Conservation (phyloP, 352 stramenopile genomes). For the Phytophthora pistaciae region DNA sequence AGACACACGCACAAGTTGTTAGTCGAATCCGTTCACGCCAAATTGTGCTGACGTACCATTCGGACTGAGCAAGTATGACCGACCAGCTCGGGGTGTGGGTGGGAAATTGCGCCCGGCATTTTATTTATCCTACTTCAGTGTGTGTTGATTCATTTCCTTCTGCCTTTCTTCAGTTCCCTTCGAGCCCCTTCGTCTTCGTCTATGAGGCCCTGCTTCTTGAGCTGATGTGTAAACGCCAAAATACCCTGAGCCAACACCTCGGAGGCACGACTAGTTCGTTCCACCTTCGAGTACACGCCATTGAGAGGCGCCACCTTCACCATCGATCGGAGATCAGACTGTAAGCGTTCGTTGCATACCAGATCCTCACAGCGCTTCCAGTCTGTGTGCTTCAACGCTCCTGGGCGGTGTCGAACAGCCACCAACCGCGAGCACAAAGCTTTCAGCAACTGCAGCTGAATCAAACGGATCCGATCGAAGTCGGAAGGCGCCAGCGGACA, state of each 20-base stretch:
- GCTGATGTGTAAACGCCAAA: conserved; percentile 41
- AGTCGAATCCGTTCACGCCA: conserved; percentile 11
- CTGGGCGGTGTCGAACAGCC: conserved; percentile 20
- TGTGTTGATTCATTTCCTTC: conserved; percentile 35
- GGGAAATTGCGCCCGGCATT: conserved; percentile 36
- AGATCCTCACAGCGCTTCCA: conserved; percentile 44
- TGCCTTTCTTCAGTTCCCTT: conserved; percentile 37
- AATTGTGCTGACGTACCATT: conserved; percentile 28
- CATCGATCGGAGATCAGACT: conserved; percentile 51
- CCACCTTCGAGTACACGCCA: conserved; percentile 15
- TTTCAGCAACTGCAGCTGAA: conserved; percentile 64
- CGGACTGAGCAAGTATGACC: not conserved
- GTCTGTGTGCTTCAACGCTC: conserved; percentile 10
- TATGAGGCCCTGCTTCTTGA: conserved; percentile 34
- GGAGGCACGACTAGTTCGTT: conserved; percentile 43
- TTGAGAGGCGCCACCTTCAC: conserved; percentile 11
- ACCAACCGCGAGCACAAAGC: conserved; percentile 50
- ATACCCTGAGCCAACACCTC: conserved; percentile 56
- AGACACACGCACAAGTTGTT: conserved; percentile 20
- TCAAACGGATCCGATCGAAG: conserved; percentile 48
- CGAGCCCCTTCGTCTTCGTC: conserved; percentile 32
- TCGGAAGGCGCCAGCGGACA: conserved; percentile 43
- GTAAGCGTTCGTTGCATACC: conserved; percentile 61
- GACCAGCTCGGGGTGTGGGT: conserved; percentile 4
- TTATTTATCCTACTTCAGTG: conserved; percentile 55